A percentile compares a stretch with the other conserved stretches of the same genome.
phyloP scores from a whole-genome alignment of 148 eudicot genomes.

The Spergularia bocconei region DNA sequence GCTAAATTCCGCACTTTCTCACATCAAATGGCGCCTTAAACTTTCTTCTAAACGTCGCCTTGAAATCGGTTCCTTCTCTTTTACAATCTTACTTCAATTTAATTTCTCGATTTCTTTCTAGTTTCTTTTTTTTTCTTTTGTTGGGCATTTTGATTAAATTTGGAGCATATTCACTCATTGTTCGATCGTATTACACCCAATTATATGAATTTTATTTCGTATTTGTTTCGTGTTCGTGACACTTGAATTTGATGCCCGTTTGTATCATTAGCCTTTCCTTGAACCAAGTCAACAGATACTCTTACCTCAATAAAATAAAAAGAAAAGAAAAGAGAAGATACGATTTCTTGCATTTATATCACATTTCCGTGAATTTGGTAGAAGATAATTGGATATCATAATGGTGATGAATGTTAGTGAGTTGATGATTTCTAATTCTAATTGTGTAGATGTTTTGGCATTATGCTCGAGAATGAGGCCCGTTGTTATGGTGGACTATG shows the following conservation, averaged over 20 bases:
- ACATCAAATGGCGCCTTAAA: constrained; percentile 70
- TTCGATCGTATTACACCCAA: not conserved
- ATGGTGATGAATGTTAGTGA: not conserved
- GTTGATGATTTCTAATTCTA: constrained; percentile 12
- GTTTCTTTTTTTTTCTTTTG: constrained; percentile 15
- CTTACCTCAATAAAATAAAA: no score
- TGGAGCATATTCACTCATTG: not conserved
- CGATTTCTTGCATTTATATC: not conserved
- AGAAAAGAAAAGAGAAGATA: no score
- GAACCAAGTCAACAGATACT: no score
- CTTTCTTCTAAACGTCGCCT: constrained; percentile 73
- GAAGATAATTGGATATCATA: not conserved
- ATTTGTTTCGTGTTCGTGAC: no score
- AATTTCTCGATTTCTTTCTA: not conserved
- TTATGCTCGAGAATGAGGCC: constrained; percentile 91
- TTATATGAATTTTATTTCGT: not conserved
- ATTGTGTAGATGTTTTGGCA: constrained; percentile 65
- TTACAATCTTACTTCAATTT: not conserved
- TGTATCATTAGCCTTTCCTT: no score
- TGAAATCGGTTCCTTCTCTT: constrained; percentile 43
- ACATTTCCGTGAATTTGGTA: not conserved
- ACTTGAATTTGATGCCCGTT: no score
- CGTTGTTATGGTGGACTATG: constrained; percentile 92
- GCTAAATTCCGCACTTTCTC: constrained; percentile 44
- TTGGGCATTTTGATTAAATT: not conserved